A percentile compares a stretch with the other conserved stretches of the same genome.
Evolutionary conservation across 2,329 filamentous ascomycete genomes (phyloP).

Genomic region (Sporothrix protearum): DNA sequence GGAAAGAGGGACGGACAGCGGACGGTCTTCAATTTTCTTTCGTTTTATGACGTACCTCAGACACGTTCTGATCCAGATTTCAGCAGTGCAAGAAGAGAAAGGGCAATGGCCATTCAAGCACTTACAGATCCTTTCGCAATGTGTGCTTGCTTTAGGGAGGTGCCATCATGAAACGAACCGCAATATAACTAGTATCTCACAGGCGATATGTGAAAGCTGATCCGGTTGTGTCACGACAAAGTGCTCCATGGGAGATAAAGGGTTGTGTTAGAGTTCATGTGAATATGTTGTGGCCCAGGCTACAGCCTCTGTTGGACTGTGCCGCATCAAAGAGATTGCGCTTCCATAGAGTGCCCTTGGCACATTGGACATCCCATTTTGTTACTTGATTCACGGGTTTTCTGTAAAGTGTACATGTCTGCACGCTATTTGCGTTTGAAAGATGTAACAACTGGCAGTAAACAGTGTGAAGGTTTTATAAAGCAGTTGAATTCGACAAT

Average conservation of each 20-base stretch:
- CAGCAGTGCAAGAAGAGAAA: background rate
- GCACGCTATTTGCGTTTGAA: background rate
- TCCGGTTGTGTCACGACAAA: background rate
- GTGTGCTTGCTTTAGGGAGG: background rate
- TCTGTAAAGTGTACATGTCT: background rate
- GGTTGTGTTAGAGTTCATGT: background rate
- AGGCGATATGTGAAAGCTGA: background rate
- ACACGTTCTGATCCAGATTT: background rate
- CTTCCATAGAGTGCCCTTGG: background rate
- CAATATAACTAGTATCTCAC: background rate
- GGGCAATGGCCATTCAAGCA: background rate
- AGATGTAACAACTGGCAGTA: background rate
- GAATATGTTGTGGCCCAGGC: background rate
- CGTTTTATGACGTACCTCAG: background rate
- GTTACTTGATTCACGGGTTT: background rate
- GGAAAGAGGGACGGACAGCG: background rate
- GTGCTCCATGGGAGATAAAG: background rate
- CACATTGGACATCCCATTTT: background rate
- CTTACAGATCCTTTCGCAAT: background rate
- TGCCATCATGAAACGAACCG: background rate
- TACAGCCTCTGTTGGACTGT: background rate
- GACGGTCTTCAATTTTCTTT: background rate
- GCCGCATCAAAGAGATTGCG: background rate
- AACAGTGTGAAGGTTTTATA: background rate
- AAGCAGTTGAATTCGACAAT: background rate